Base-by-base conservation (phyloP, 192 early-diverging fungal species). In the Coemansia sp. region DNA sequence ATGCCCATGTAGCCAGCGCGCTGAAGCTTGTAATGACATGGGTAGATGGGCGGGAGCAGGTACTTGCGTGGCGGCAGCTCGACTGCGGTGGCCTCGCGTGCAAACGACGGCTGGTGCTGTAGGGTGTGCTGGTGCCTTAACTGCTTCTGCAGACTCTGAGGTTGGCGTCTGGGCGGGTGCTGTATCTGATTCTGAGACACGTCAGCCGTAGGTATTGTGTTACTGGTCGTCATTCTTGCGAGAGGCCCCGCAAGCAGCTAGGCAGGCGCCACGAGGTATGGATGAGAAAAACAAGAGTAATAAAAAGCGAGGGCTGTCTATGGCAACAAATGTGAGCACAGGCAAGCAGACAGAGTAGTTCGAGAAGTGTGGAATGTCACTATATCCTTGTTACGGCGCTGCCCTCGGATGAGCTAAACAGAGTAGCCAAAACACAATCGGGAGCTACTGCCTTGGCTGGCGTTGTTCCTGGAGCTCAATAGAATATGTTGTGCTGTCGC, bases 1-100 rank as follows among this genome's bases (percentile, higher is more conserved):
- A 66, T 61, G 11, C 79, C 74, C 74, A 82, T 82, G 35, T 63
- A 77, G 3, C 79, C 79, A 27, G 74, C 79, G 6, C 79, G 79
- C 72, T 82, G 79, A 10, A 82, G 54, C 68, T 73, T 82, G 70
- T 77, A 82, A 65, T 82, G 79, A 51, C 79, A 82, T n/a, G 79
- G 79, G n/a, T 68, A 82, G 40, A 82, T 70, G 3, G 79, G 79
- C 19, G 79, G 79, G 33, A 76, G 64, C 27, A 82, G 50, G 31
- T 74, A 68, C 59, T 67, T 76, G 57, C 74, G 74, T 42, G 44
- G 67, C 3, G 63, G 64, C 67, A 66, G 72, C 21, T 73, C 73
- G 33, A 67, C 29, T 16, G 51, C 46, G 5, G 72, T 50, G 13
- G 66, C 61, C 53, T 64, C 72, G 14, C n/a, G 61, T 40, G 66